These are phyloP conservation scores for Raddia guianensis DNA, from an alignment of 176 grass and related monocot species.

Conservation along the genomic window DNA sequence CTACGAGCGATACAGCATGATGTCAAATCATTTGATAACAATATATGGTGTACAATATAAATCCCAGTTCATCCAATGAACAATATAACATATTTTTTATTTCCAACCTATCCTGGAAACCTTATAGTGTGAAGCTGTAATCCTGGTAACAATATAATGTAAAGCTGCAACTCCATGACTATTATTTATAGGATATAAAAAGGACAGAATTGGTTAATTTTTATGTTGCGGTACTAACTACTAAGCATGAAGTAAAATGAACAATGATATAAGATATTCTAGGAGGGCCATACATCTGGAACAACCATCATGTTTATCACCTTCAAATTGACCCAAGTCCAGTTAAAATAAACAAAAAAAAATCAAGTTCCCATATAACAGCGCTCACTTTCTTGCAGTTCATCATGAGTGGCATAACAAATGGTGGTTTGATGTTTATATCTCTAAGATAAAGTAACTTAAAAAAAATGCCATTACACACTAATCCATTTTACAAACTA, in stretches of 20 bases:
- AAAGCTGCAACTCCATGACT: background rate
- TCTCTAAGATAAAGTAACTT: conserved; percentile 15
- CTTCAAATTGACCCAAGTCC: background rate
- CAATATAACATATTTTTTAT: conserved; percentile 6
- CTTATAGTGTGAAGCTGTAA: background rate
- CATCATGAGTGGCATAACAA: background rate
- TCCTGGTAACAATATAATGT: too few species aligned
- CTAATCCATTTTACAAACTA: conserved; percentile 20
- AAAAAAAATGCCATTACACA: background rate
- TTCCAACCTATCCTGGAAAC: background rate
- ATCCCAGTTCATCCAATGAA: conserved; percentile 5
- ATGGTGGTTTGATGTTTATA: background rate
- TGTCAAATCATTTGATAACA: background rate
- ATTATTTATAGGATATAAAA: background rate
- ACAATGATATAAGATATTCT: background rate
- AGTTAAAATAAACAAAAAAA: background rate
- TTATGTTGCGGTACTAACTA: background rate
- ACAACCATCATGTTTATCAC: background rate
- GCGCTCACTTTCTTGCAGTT: background rate
- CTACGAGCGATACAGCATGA: background rate
- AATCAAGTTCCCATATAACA: background rate
- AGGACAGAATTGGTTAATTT: background rate
- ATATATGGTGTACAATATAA: background rate
- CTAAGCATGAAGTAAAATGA: background rate
- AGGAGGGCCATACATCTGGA: background rate